Percentiles rank a stretch among this genome's conserved stretches.
These are phyloP conservation scores for Xylaria sp. DNA, from an alignment of 2,329 filamentous ascomycete genomes.

Conservation along the genomic window DNA sequence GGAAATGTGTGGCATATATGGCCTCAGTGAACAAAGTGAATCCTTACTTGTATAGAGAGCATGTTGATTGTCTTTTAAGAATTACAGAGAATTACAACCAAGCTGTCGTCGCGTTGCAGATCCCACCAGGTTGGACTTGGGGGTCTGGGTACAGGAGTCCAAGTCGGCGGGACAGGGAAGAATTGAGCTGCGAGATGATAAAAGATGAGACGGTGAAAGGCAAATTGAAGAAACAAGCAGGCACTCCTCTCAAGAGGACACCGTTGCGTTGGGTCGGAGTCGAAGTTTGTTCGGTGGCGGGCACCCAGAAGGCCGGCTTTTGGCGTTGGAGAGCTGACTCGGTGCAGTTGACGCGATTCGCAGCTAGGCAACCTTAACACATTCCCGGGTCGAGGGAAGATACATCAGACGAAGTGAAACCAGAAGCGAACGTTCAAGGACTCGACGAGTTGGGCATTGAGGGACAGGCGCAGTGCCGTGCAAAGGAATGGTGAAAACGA, in stretches of 20 bases:
- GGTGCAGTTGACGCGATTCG: conserved; percentile 26
- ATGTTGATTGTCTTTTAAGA: conserved; percentile 28
- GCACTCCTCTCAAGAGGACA: conserved; percentile 19
- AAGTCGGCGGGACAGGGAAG: conserved; percentile 4
- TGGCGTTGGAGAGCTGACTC: conserved; percentile 38
- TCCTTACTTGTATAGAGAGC: conserved; percentile 46
- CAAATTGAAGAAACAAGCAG: background rate
- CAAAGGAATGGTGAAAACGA: conserved; percentile 7
- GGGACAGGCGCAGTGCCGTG: background rate
- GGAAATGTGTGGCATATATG: background rate
- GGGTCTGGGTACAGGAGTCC: too few relatives aligned
- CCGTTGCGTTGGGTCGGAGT: conserved; percentile 45
- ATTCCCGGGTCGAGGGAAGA: conserved; percentile 24
- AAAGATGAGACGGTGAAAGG: conserved; percentile 23
- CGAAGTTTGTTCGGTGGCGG: conserved; percentile 40
- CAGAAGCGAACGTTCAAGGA: conserved; percentile 11
- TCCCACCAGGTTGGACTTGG: conserved; percentile 15
- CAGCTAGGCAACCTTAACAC: conserved; percentile 34
- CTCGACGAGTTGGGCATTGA: conserved; percentile 7
- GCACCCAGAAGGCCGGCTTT: conserved; percentile 42
- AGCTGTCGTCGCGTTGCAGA: background rate
- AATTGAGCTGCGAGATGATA: conserved; percentile 10
- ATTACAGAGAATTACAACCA: background rate
- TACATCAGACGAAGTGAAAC: conserved; percentile 11
- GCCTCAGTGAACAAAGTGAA: conserved; percentile 15